Percentiles rank a stretch among this genome's conserved stretches.
Conservation (phyloP, 2,329 filamentous ascomycete genomes). For the Fusarium sarcochroum region DNA sequence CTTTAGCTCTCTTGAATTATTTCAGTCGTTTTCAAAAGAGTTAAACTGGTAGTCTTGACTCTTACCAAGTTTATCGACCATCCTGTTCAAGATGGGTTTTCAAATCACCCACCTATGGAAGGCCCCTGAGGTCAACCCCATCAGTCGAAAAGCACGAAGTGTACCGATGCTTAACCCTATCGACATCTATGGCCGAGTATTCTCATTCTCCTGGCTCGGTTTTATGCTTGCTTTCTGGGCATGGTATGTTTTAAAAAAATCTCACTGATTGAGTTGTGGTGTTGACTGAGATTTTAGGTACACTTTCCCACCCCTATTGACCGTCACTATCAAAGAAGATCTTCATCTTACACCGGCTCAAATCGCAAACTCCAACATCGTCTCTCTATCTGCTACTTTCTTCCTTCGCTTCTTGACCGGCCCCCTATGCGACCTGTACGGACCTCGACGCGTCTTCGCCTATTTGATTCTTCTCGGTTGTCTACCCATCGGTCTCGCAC, state of each 20-base stretch:
- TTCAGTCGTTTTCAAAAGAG: background rate
- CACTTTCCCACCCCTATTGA: conserved; percentile 86
- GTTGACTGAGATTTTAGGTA: conserved; percentile 62
- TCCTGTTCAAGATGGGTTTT: conserved; percentile 47
- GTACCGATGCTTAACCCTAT: conserved; percentile 84
- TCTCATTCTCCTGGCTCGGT: conserved; percentile 90
- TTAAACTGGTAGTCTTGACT: background rate
- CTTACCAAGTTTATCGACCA: background rate
- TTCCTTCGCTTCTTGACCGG: conserved; percentile 84
- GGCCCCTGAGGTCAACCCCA: conserved; percentile 81
- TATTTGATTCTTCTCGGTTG: conserved; percentile 82
- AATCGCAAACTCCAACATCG: conserved; percentile 91
- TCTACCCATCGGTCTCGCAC: conserved; percentile 85
- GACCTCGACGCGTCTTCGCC: conserved; percentile 84
- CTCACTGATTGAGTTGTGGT: background rate
- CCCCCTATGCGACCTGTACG: conserved; percentile 87
- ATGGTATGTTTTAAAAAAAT: conserved; percentile 63
- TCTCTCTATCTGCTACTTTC: conserved; percentile 79
- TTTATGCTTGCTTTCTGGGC: conserved; percentile 92
- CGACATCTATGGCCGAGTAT: conserved; percentile 86
- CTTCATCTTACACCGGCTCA: conserved; percentile 78
- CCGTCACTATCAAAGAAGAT: conserved; percentile 84
- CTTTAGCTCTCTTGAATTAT: background rate
- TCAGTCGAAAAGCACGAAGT: conserved; percentile 85
- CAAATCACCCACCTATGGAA: conserved; percentile 51